Conservation (phyloP, 352 stramenopile species). For the Phytopythium litorale region DNA sequence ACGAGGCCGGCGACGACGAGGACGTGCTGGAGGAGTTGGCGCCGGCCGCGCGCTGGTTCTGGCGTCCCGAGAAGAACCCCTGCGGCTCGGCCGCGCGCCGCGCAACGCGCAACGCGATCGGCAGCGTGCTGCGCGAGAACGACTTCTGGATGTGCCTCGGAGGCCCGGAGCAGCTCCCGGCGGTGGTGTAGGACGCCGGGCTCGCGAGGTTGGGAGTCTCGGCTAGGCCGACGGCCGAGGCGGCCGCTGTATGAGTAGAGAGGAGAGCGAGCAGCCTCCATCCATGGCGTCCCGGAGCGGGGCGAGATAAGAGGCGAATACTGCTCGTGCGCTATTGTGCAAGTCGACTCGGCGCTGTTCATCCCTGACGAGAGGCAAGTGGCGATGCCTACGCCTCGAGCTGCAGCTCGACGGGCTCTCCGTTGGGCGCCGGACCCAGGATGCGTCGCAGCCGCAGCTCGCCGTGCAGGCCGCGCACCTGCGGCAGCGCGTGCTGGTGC, state of each 20-base stretch:
- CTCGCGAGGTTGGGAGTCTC: too few relatives aligned
- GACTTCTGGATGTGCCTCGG: conserved; percentile 82
- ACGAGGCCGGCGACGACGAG: conserved; percentile 76
- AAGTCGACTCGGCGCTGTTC: neutral
- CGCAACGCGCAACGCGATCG: conserved; percentile 54
- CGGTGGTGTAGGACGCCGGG: neutral
- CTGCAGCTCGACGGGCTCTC: conserved; percentile 33
- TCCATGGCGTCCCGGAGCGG: neutral
- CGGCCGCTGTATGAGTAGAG: neutral
- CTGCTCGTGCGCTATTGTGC: conserved; percentile 5
- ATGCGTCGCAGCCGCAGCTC: conserved; percentile 57
- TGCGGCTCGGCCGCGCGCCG: conserved; percentile 36
- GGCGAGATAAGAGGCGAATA: conserved; percentile 5
- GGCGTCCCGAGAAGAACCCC: conserved; percentile 69
- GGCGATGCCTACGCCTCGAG: conserved; percentile 26
- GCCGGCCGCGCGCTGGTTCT: conserved; percentile 49
- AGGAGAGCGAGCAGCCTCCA: conserved; percentile 6
- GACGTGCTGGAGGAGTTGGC: conserved; percentile 61
- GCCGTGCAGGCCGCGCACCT: conserved; percentile 37
- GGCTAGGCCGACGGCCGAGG: neutral
- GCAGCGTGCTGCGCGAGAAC: conserved; percentile 67
- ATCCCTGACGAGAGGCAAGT: neutral
- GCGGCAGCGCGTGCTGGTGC: conserved; percentile 34
- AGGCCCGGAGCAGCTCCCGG: neutral
- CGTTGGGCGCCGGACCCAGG: conserved; percentile 43